Evolutionary conservation across 352 stramenopile genomes (phyloP), one percentile per base, ranked within the genome.

Genomic region (Globisporangium perplexum): DNA sequence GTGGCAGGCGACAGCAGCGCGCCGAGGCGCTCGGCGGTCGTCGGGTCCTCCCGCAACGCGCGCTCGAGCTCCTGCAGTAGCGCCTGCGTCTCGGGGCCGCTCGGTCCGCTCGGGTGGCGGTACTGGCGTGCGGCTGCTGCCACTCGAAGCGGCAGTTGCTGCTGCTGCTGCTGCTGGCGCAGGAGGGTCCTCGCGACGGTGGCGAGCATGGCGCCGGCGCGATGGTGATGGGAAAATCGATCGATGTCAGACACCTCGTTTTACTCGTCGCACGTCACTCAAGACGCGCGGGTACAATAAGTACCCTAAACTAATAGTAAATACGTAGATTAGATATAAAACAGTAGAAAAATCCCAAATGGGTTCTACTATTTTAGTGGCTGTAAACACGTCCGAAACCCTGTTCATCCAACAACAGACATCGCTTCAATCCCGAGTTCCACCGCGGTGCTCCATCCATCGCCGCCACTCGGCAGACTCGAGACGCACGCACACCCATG

Each of bases 1-100:
- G 73, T 83, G 45, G 75, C 72, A 7, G 75, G 64, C 12, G 73
- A 76, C 17, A 89, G 41, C 31, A 84, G 56, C 36, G 60, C 28
- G 44, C 68, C 68, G 42, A 89, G 63, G 0, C 52, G 63, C n/a
- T 70, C 50, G 5, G 57, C 41, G 4, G 66, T 55, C n/a, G 63
- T 43, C 0, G 75, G 66, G 30, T 85, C 51, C 48, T 69, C 60
- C 5, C 33, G 33, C 22, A 86, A 48, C 23, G 55, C 55, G 5
- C 42, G 51, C 57, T 79, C 61, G 30, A 89, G 52, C 3, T 83
- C 68, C 1, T 55, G 48, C 38, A 86, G 50, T 38, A 89, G 24
- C n/a, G 39, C 47, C n/a, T 53, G 58, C 57, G 73, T 81, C 42
- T 86, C 72, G 7, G 57, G 28, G 8, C 41, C 47, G 28, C 31